Conservation (phyloP, 2,329 filamentous ascomycete genomes). For the Hypoxylon sp. region DNA sequence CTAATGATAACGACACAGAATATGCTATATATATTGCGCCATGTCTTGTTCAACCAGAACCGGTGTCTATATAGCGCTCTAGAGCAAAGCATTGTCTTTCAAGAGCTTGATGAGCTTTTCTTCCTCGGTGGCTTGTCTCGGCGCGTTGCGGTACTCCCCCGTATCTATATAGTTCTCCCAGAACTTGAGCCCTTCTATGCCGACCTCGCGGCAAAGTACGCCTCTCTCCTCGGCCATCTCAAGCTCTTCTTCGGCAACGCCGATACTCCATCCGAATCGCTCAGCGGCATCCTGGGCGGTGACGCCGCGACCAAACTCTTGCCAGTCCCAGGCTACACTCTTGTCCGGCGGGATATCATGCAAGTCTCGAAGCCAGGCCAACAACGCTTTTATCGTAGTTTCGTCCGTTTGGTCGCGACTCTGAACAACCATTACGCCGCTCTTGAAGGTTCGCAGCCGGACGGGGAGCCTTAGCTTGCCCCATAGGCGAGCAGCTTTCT, state of each 20-base stretch:
- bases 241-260: constrained; percentile 92
- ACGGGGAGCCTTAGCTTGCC: constrained; percentile 87
- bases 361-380: constrained; percentile 79
- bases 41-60: background rate
- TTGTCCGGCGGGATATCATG: constrained; percentile 70
- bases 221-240: constrained; percentile 97
- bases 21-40: constrained; percentile 3
- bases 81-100: constrained; percentile 41
- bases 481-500: constrained; percentile 88
- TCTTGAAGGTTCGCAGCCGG: constrained; percentile 86
- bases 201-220: constrained; percentile 86
- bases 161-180: constrained; percentile 81
- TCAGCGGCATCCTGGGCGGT: constrained; percentile 90
- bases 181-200: constrained; percentile 88
- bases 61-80: constrained; percentile 23
- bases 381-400: constrained; percentile 79
- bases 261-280: constrained; percentile 94
- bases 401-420: constrained; percentile 88
- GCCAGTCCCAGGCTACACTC: constrained; percentile 79
- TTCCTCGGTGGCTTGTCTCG: constrained; percentile 46
- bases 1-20: constrained; percentile 4
- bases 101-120: constrained; percentile 55
- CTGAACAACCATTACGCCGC: constrained; percentile 93
- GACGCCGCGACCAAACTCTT: constrained; percentile 79
- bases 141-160: constrained; percentile 49